Base-by-base conservation (phyloP, 805 yeast genomes). In the Komagataella pseudopastoris region DNA sequence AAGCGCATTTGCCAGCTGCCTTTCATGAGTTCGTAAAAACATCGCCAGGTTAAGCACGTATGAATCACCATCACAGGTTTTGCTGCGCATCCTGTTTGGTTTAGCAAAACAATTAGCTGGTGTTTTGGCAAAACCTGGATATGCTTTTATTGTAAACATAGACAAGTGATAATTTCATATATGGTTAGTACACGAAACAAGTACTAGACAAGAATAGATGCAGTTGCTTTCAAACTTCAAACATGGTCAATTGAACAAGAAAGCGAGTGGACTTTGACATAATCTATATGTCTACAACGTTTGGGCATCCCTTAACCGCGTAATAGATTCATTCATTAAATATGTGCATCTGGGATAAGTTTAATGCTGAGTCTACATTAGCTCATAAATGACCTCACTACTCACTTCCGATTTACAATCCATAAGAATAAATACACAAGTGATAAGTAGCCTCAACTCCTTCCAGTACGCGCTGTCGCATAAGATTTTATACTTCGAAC, bases 1-100 rank as follows among this genome's bases (percentile, higher is more conserved):
- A 30, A 78, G 65, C 1, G 83, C 83, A 56, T 79, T 78, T 16
- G 83, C 83, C 23, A 79, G 66, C 39, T 77, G 81, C 49, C 76
- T 72, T 56, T 79, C 84, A 57, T 79, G 81, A 12, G 78, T 64
- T 51, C 76, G 70, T 44, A 79, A 72, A 56, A 78, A 78, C 3
- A 75, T 63, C 24, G 83, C 73, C 36, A 79, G 64, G 53, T 77
- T 70, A 57, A 75, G 81, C 44, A 77, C 69, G 59, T 78, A 79
- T 16, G 74, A 75, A 57, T 80, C 82, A 30, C 84, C 83, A 54
- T 78, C 83, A 53, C 72, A 69, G 18, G 71, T 66, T 52, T 62
- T 63, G 44, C 56, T 39, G 23, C 62, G 61, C 64, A 61, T 56
- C 39, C 39, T 30, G 39, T 30, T 30, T 30, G 39, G 39, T 10